phyloP scores from a whole-genome alignment of 495 filamentous ascomycete species.

The Hypoxylon perforatum region DNA sequence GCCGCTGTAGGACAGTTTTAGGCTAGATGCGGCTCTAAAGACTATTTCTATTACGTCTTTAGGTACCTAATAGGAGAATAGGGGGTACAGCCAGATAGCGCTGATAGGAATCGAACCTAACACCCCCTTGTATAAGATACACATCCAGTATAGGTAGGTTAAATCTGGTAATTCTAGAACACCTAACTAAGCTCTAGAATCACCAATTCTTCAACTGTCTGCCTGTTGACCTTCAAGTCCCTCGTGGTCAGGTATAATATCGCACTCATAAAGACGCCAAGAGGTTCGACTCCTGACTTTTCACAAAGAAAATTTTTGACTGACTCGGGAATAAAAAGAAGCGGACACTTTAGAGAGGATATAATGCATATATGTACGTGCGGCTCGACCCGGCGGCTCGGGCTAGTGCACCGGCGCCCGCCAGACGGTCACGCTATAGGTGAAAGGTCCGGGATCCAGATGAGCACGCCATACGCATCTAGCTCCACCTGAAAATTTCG shows the following conservation, averaged over 20 bases:
- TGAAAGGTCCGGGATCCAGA: slow-evolving; percentile 31
- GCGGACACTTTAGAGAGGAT: too few species aligned
- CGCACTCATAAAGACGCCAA: too few species aligned
- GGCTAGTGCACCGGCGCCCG: slow-evolving; percentile 16
- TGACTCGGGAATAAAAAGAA: too few species aligned
- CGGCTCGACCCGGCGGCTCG: slow-evolving; percentile 11
- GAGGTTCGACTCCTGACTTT: too few species aligned
- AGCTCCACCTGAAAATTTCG: slow-evolving; percentile 36
- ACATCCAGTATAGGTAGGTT: background rate
- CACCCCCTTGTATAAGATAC: background rate
- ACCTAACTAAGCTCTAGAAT: too few species aligned
- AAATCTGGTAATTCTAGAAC: too few species aligned
- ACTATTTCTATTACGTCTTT: too few species aligned
- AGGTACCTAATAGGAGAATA: background rate
- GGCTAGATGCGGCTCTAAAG: slow-evolving; percentile 37
- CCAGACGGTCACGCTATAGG: slow-evolving; percentile 28
- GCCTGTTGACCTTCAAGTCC: too few species aligned
- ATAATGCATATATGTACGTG: too few species aligned
- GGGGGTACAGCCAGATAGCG: background rate
- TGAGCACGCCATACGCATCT: slow-evolving; percentile 42
- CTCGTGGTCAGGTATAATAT: too few species aligned
- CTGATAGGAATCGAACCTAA: background rate
- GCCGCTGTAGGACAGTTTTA: slow-evolving; percentile 28
- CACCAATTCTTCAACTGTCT: too few species aligned
- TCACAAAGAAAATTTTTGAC: too few species aligned